phyloP scores from a whole-genome alignment of 2,329 filamentous ascomycete genomes.

The Epicoccum nigrum region DNA sequence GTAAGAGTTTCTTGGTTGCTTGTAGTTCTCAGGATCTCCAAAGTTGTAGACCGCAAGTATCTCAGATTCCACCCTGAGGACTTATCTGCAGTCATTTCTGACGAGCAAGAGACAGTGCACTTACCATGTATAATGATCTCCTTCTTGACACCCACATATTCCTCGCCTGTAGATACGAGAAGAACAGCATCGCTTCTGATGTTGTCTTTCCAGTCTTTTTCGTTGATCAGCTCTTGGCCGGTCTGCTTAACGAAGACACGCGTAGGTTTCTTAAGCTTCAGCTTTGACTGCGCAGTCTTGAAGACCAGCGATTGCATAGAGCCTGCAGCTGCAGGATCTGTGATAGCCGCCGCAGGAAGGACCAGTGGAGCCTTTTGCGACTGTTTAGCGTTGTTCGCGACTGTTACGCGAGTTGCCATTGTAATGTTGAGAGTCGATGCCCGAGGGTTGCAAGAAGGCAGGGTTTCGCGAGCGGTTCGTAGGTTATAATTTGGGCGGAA shows the following conservation, averaged over 20 bases:
- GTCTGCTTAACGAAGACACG: constrained; percentile 36
- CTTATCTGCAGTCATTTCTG: too few species aligned
- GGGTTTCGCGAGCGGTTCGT: neutral
- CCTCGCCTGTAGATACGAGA: constrained; percentile 41
- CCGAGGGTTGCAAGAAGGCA: neutral
- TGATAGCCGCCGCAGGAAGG: constrained; percentile 25
- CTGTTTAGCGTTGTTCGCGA: constrained; percentile 42
- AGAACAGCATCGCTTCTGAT: constrained; percentile 36
- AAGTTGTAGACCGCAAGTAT: too few species aligned
- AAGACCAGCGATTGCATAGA: constrained; percentile 35
- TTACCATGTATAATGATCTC: constrained; percentile 24
- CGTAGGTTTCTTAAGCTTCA: constrained; percentile 37
- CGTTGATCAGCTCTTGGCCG: constrained; percentile 35
- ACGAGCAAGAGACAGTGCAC: constrained; percentile 8
- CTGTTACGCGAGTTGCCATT: constrained; percentile 35
- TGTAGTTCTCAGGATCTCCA: too few species aligned
- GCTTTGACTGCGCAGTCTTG: constrained; percentile 40
- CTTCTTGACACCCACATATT: constrained; percentile 39
- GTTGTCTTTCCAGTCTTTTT: constrained; percentile 35
- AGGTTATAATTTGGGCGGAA: too few species aligned
- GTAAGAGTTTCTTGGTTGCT: too few species aligned
- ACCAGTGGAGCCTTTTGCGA: constrained; percentile 37
- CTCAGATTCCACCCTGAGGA: too few species aligned
- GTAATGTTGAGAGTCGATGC: too few species aligned
- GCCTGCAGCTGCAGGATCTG: constrained; percentile 20